A percentile compares a stretch with the other conserved stretches of the same genome.
Conservation (phyloP, 495 filamentous ascomycete genomes). For the Mycothermus thermophilus region DNA sequence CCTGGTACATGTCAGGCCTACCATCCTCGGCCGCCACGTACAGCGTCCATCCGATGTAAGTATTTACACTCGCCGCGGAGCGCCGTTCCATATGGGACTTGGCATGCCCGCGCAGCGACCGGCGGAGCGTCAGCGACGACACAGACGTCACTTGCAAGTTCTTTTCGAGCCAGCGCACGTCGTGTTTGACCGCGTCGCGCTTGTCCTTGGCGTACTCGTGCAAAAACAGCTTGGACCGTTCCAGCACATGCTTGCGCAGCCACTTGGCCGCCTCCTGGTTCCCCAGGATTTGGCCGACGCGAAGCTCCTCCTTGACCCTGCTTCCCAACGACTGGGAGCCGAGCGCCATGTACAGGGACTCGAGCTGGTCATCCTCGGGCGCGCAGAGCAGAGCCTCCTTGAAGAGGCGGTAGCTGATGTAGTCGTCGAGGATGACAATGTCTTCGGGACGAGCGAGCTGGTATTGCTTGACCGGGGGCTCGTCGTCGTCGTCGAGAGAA, state of each 20-base stretch:
- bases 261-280: conserved; percentile 38
- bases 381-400: conserved; percentile 66
- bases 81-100: conserved; percentile 54
- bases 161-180: conserved; percentile 78
- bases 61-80: conserved; percentile 42
- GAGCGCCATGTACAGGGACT: conserved; percentile 63
- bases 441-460: conserved; percentile 53
- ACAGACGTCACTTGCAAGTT: conserved; percentile 69
- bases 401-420: conserved; percentile 72
- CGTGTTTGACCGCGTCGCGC: conserved; percentile 62
- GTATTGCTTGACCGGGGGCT: conserved; percentile 60
- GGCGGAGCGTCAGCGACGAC: conserved; percentile 54
- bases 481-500: conserved; percentile 51
- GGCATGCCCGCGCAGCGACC: conserved; percentile 52
- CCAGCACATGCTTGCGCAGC: conserved; percentile 64
- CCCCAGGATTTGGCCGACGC: conserved; percentile 33
- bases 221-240: conserved; percentile 77
- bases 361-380: conserved; percentile 74
- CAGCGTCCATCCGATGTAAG: conserved; percentile 20
- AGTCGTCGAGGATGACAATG: conserved; percentile 76
- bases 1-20: conserved; percentile 69
- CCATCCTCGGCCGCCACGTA: conserved; percentile 41
- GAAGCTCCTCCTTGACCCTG: conserved; percentile 47
- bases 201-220: conserved; percentile 47
- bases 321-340: conserved; percentile 44